phyloP scores from a whole-genome alignment of 257 asterid species.

The Capsicum baccatum region DNA sequence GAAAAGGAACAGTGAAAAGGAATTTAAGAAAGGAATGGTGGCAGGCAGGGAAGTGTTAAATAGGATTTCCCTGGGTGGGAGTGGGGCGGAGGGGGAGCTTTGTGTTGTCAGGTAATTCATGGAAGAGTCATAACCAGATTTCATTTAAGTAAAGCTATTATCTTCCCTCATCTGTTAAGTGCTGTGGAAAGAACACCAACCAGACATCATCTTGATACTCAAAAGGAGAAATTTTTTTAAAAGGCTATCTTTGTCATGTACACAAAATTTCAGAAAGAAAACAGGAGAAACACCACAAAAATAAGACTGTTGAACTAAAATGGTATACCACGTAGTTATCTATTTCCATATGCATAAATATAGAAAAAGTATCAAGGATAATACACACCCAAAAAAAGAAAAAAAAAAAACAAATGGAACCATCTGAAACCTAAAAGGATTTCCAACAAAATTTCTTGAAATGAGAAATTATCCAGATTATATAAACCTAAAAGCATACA shows the following conservation, averaged over 20 bases:
- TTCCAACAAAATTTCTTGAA: not conserved
- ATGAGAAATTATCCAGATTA: not conserved
- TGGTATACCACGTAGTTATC: not conserved
- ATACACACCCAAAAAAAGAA: not conserved
- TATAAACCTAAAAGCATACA: not conserved
- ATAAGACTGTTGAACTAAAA: constrained; percentile 7
- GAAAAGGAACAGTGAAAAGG: not conserved
- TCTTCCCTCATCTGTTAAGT: too few species aligned
- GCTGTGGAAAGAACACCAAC: too few species aligned
- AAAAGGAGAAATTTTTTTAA: not conserved
- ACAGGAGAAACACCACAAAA: not conserved
- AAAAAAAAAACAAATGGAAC: not conserved
- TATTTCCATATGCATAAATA: not conserved
- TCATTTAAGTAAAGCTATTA: not conserved
- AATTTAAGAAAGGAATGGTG: not conserved
- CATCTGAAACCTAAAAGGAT: not conserved
- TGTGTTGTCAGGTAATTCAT: constrained; percentile 3
- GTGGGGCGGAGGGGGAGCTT: not conserved
- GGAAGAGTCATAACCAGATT: not conserved
- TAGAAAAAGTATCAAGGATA: not conserved
- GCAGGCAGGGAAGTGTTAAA: not conserved
- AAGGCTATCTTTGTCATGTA: constrained; percentile 1
- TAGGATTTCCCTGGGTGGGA: not conserved
- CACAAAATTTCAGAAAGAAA: not conserved
- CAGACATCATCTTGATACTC: too few species aligned